phyloP scores from a whole-genome alignment of 176 grass and related monocot genomes.

The Triticum dicoccoides region DNA sequence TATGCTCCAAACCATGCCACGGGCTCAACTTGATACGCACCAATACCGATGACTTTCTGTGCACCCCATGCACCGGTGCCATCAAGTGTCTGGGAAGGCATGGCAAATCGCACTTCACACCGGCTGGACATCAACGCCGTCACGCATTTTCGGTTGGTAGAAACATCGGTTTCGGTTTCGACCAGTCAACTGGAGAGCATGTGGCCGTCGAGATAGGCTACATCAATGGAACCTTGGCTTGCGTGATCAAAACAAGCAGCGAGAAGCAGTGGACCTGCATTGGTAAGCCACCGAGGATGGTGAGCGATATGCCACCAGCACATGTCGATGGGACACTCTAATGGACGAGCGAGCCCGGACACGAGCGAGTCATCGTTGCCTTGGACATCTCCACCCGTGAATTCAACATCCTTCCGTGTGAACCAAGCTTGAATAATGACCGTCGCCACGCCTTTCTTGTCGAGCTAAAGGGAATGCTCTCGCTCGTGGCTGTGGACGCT shows the following conservation, averaged over 20 bases:
- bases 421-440: background rate
- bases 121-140: background rate
- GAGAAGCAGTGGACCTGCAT: background rate
- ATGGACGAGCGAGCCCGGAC: background rate
- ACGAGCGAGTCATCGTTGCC: background rate
- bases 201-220: conserved; percentile 19
- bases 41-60: background rate
- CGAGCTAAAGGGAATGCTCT: background rate
- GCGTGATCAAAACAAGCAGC: background rate
- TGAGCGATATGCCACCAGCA: conserved; percentile 12
- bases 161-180: background rate
- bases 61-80: conserved; percentile 11
- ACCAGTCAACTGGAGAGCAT: background rate
- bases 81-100: background rate
- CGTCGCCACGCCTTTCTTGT: background rate
- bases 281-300: background rate
- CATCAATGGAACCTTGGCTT: background rate
- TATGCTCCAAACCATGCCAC: conserved; percentile 26
- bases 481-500: background rate
- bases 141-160: background rate
- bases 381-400: background rate
- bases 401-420: background rate
- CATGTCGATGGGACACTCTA: conserved; percentile 18
- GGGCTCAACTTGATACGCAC: conserved; percentile 25
- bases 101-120: background rate